These are phyloP conservation scores for Chlorociboria aeruginascens DNA, from an alignment of 495 filamentous ascomycete species.

Conservation along the genomic window DNA sequence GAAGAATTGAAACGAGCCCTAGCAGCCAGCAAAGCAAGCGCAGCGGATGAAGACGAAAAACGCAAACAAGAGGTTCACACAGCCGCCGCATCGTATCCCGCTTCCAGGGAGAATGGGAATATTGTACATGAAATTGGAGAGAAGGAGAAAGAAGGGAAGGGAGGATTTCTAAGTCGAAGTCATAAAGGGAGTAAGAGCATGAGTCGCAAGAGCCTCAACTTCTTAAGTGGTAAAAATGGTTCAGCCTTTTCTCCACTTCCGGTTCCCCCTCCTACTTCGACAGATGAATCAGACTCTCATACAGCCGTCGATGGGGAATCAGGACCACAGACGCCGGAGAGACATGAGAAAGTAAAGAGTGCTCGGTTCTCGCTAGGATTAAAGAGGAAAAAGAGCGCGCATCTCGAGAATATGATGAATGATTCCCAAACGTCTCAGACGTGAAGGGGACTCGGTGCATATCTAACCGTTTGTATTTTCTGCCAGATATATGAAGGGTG, in stretches of 20 bases:
- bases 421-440: too few relatives aligned
- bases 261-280: not conserved
- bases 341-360: conserved; percentile 26
- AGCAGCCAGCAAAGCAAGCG: conserved; percentile 40
- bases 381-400: conserved; percentile 45
- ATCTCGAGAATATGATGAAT: too few relatives aligned
- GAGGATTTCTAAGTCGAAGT: conserved; percentile 1
- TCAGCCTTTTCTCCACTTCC: not conserved
- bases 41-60: conserved; percentile 33
- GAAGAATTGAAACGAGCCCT: conserved; percentile 47
- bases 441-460: too few relatives aligned
- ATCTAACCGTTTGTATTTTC: too few relatives aligned
- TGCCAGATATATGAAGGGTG: too few relatives aligned
- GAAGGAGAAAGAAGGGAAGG: conserved; percentile 2
- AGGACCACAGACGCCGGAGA: conserved; percentile 17
- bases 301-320: conserved; percentile 16
- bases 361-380: conserved; percentile 41
- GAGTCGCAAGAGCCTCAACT: conserved; percentile 30
- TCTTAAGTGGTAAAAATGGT: conserved; percentile 14
- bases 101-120: conserved; percentile 10
- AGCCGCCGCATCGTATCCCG: conserved; percentile 8
- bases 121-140: not conserved
- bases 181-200: conserved; percentile 47
- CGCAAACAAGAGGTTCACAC: conserved; percentile 24
- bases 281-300: conserved; percentile 1